phyloP scores from a whole-genome alignment of 805 yeast species.

The Ogataea corticis region DNA sequence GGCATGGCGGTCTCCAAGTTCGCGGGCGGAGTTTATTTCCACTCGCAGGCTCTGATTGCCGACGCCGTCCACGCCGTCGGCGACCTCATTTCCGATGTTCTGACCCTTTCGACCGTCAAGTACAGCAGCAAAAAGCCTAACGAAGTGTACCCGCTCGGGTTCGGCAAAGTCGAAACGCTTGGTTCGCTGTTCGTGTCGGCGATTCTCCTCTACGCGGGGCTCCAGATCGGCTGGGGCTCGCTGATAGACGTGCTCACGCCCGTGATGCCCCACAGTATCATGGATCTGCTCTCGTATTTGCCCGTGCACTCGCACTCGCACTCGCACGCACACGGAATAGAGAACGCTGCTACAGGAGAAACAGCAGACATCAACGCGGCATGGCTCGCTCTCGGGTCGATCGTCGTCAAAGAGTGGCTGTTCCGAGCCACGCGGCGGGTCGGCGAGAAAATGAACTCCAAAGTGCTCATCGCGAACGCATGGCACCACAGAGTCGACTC shows the following conservation, averaged over 20 bases:
- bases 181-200: constrained; percentile 89
- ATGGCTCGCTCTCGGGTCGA: constrained; percentile 91
- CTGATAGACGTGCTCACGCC: constrained; percentile 67
- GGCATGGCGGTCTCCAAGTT: constrained; percentile 87
- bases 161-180: constrained; percentile 88
- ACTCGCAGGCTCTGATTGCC: constrained; percentile 91
- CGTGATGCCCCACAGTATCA: constrained; percentile 58
- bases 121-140: constrained; percentile 64
- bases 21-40: constrained; percentile 86
- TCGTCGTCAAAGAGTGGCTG: constrained; percentile 83
- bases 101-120: constrained; percentile 87
- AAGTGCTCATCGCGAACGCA: constrained; percentile 92
- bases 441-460: constrained; percentile 76
- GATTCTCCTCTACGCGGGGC: constrained; percentile 81
- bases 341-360: too few relatives aligned
- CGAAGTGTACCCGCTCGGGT: constrained; percentile 74
- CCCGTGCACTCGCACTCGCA: constrained; percentile 57
- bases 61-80: constrained; percentile 93
- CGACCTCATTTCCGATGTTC: constrained; percentile 84
- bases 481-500: constrained; percentile 99
- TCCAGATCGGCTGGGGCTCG: constrained; percentile 88
- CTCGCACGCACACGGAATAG: constrained; percentile 38
- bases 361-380: constrained; percentile 86
- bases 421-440: constrained; percentile 79
- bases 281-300: constrained; percentile 52